Evolutionary conservation across 306 rosid species (phyloP).

Genomic region (Delonix regia): DNA sequence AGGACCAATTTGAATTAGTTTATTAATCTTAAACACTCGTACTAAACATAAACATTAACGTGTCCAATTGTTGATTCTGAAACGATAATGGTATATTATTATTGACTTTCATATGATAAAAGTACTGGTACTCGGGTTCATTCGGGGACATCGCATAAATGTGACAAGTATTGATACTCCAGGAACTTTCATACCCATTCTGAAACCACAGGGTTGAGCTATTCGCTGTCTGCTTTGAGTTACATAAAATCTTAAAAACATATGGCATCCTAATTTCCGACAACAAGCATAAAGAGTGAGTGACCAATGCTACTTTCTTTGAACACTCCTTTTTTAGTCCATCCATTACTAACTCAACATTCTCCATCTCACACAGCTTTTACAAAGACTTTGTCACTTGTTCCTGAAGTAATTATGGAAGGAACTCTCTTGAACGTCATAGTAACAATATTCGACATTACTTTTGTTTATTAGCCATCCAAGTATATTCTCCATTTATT

Average conservation of each 20-base stretch:
- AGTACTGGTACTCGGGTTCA: background rate
- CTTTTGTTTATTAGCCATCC: background rate
- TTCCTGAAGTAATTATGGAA: too few species aligned
- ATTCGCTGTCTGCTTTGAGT: background rate
- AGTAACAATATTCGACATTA: too few species aligned
- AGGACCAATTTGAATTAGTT: too few species aligned
- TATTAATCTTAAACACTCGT: too few species aligned
- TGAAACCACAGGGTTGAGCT: background rate
- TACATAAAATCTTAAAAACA: background rate
- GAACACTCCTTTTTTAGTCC: background rate
- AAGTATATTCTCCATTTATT: background rate
- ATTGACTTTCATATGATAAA: background rate
- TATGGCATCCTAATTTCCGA: background rate
- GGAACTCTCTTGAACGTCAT: too few species aligned
- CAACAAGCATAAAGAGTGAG: background rate
- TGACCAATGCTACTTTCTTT: background rate
- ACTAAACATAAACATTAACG: too few species aligned
- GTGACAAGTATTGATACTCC: background rate
- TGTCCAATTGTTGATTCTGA: too few species aligned
- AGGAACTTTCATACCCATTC: background rate
- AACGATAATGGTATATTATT: too few species aligned
- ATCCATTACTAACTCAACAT: background rate
- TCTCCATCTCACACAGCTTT: background rate
- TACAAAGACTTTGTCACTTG: too few species aligned
- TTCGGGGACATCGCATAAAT: background rate